These are phyloP conservation scores for Podospora didyma DNA, from an alignment of 495 filamentous ascomycete genomes.

Conservation along the genomic window DNA sequence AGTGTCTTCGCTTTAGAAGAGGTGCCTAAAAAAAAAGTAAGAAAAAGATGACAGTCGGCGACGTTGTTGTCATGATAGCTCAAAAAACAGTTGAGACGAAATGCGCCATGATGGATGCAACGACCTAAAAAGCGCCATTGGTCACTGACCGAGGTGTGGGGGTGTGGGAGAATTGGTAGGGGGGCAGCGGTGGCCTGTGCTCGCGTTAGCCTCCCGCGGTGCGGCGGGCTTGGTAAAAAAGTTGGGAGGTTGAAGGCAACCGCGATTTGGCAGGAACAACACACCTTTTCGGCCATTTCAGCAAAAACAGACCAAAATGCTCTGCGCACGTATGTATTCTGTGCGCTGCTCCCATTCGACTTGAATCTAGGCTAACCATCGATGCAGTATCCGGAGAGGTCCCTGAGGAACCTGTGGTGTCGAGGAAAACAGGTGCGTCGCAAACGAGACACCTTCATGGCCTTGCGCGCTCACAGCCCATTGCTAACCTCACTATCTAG, in stretches of 20 bases:
- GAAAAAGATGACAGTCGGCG: no score
- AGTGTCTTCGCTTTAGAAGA: no score
- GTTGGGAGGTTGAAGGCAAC: not conserved
- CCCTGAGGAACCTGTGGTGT: constrained; percentile 91
- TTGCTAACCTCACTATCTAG: constrained; percentile 34
- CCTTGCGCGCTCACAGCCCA: constrained; percentile 19
- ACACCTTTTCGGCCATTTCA: not conserved
- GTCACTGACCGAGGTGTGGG: not conserved
- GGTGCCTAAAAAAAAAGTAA: no score
- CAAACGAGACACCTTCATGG: not conserved
- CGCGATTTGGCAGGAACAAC: constrained; percentile 3
- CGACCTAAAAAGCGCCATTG: no score
- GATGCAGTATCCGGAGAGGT: constrained; percentile 89
- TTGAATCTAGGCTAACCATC: constrained; percentile 12
- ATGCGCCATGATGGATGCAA: no score
- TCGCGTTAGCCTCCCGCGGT: constrained; percentile 3
- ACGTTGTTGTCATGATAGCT: no score
- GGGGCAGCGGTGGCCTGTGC: not conserved
- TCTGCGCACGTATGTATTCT: constrained; percentile 67
- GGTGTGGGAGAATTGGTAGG: not conserved
- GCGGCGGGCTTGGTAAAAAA: constrained; percentile 5
- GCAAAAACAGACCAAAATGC: constrained; percentile 42
- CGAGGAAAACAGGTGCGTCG: constrained; percentile 81
- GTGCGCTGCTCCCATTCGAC: not conserved
- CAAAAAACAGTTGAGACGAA: no score